Conservation (phyloP, 169 alveolate species). For the Eimeria zaria region DNA sequence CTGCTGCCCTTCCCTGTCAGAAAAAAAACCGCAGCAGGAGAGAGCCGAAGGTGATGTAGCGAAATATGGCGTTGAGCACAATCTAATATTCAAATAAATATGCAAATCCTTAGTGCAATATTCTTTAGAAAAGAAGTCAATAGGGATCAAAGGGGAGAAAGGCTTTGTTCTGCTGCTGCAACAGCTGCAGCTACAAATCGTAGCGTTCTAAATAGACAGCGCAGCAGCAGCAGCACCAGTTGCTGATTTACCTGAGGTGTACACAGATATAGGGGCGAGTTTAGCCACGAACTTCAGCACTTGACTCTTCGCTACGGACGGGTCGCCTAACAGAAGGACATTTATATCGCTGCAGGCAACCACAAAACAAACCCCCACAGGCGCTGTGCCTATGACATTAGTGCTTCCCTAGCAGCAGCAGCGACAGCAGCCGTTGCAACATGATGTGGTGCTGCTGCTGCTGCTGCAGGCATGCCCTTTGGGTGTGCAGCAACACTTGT, state of each 20-base stretch:
- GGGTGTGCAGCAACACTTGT: not conserved
- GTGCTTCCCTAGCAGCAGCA: not conserved
- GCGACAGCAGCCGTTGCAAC: not conserved
- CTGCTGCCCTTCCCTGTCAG: slow-evolving; percentile 99
- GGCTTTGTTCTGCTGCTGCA: not conserved
- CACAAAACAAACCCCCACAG: not conserved
- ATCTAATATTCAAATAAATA: no score
- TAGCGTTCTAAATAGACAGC: no score
- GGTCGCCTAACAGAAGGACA: slow-evolving; percentile 98
- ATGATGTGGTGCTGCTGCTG: not conserved
- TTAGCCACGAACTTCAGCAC: slow-evolving; percentile 95
- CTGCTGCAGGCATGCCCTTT: not conserved
- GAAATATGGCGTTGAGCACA: not conserved
- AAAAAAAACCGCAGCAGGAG: not conserved
- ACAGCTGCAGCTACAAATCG: not conserved
- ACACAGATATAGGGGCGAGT: slow-evolving; percentile 99
- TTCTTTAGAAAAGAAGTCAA: not conserved
- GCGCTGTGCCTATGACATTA: not conserved
- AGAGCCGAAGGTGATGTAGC: not conserved
- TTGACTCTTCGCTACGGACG: slow-evolving; percentile 98
- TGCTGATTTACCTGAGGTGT: slow-evolving; percentile 93
- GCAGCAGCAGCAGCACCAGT: slow-evolving; percentile 4
- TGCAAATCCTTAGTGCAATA: no score
- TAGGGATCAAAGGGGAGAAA: not conserved
- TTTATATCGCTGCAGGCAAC: slow-evolving; percentile 86